Base-by-base conservation (phyloP, 2,329 filamentous ascomycete genomes). In the Fusarium beomiforme region DNA sequence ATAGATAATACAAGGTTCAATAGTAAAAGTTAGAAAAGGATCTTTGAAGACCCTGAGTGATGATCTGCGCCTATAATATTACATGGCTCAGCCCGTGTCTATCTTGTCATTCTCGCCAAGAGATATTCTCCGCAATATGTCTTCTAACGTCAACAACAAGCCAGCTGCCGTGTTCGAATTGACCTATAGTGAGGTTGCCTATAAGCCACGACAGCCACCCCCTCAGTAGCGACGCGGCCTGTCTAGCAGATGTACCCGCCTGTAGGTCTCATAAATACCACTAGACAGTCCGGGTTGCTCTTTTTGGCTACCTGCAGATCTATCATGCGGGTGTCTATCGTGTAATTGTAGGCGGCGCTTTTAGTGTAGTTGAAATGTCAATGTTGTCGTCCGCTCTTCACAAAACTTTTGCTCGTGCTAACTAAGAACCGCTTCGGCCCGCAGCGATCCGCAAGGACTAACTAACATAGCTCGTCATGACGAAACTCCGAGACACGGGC, bases 401-500 rank as follows among this genome's bases (percentile, higher is more conserved):
- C 13, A 12, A 29, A 29, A 10, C 29, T 10, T 29, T 29, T 36
- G 33, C n/a, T n/a, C n/a, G n/a, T n/a, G n/a, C 3, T 12, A 16
- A 36, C 16, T 6, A 42, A 13, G 14, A 33, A 47, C 17, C 59
- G 59, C 59, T 61, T 62, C 59, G 59, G 59, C 24, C 59, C 44
- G 60, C 17, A 29, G 41, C 43, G 16, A 11, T 42, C 42, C 6
- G 5, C 19, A 10, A 24, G 17, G 53, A 13, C 19, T 14, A 47
- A 34, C 17, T 16, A 56, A n/a, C 12, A 8, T 14, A 4, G 16
- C 6, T n/a, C 5, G 26, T 4, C 2, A 12, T 26, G 39, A 31
- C 19, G 13, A 23, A 17, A 26, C 6, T 23, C 26, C 2, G 3
- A 49, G 26, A 34, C 33, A 60, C 36, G 26, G 29, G 34, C 16